These are phyloP conservation scores for Entelexis paramagnoliae DNA, from an alignment of 1,139 yeast species.

Conservation along the genomic window DNA sequence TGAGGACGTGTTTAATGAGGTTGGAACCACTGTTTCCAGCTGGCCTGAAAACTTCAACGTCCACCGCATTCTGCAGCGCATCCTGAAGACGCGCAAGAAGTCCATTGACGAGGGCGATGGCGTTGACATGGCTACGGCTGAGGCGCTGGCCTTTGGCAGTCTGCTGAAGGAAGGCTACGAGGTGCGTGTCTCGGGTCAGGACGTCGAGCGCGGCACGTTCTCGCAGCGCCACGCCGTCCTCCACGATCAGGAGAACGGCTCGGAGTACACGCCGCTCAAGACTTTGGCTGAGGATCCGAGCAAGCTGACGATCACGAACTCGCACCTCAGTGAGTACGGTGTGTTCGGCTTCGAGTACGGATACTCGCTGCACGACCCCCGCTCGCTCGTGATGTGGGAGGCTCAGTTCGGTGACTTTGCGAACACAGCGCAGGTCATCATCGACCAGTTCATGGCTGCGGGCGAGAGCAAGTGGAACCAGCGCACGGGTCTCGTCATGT, in stretches of 20 bases:
- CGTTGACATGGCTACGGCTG: conserved; percentile 99
- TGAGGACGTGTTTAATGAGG: conserved; percentile 56
- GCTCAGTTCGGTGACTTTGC: conserved; percentile 99
- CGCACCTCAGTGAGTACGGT: conserved; percentile 98
- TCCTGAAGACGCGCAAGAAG: conserved; percentile 77
- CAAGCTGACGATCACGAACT: conserved; percentile 79
- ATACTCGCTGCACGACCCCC: conserved; percentile 94
- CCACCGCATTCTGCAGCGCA: conserved; percentile 94
- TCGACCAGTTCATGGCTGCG: conserved; percentile 93
- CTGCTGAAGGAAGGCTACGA: conserved; percentile 88
- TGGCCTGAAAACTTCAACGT: conserved; percentile 82
- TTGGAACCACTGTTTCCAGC: conserved; percentile 69
- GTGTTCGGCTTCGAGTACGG: conserved; percentile 99
- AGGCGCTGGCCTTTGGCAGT: conserved; percentile 94
- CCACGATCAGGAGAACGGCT: conserved; percentile 88
- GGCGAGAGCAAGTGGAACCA: conserved; percentile 99
- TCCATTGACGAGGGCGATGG: conserved; percentile 82
- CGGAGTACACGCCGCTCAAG: conserved; percentile 73
- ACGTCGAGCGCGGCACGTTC: conserved; percentile 99
- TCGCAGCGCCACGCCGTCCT: conserved; percentile 98
- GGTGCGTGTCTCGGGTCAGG: conserved; percentile 97
- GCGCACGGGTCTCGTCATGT: conserved; percentile 90
- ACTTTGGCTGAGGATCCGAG: conserved; percentile 73
- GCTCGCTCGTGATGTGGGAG: conserved; percentile 96
- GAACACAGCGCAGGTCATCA: conserved; percentile 95